Percentiles rank a stretch among this genome's conserved stretches.
These are phyloP conservation scores for Graphilbum fragrans DNA, from an alignment of 2,329 filamentous ascomycete species.

Conservation along the genomic window DNA sequence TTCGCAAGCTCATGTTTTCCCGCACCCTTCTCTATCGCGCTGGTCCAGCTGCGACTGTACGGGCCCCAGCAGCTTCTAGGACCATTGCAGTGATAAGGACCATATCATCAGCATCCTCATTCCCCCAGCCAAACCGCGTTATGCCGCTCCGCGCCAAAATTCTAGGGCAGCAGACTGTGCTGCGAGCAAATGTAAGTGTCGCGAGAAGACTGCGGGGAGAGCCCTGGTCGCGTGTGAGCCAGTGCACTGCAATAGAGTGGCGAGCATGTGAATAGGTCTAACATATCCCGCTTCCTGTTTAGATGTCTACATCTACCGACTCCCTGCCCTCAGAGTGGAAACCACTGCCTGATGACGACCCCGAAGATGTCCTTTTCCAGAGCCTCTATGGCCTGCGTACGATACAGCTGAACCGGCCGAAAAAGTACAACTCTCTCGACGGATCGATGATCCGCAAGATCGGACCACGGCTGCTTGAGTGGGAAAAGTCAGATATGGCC, in stretches of 20 bases:
- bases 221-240: no score
- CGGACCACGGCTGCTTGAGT: conserved; percentile 76
- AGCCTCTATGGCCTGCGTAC: conserved; percentile 80
- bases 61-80: conserved; percentile 23
- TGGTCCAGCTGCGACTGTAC: conserved; percentile 37
- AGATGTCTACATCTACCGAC: conserved; percentile 24
- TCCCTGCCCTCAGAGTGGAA: conserved; percentile 22
- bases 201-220: no score
- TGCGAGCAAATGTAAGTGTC: conserved; percentile 33
- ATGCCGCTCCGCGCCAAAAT: conserved; percentile 81
- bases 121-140: conserved; percentile 11
- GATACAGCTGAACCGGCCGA: conserved; percentile 86
- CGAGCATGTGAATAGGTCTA: no score
- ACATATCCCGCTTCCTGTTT: not conserved
- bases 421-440: conserved; percentile 85
- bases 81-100: not conserved
- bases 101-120: not conserved
- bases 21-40: conserved; percentile 40
- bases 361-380: conserved; percentile 87
- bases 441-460: conserved; percentile 95
- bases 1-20: conserved; percentile 42
- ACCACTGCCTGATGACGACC: conserved; percentile 56
- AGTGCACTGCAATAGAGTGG: no score
- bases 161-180: conserved; percentile 29
- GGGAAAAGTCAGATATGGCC: conserved; percentile 88